phyloP scores from a whole-genome alignment of 2,329 filamentous ascomycete species.

The Fusarium torreyae region DNA sequence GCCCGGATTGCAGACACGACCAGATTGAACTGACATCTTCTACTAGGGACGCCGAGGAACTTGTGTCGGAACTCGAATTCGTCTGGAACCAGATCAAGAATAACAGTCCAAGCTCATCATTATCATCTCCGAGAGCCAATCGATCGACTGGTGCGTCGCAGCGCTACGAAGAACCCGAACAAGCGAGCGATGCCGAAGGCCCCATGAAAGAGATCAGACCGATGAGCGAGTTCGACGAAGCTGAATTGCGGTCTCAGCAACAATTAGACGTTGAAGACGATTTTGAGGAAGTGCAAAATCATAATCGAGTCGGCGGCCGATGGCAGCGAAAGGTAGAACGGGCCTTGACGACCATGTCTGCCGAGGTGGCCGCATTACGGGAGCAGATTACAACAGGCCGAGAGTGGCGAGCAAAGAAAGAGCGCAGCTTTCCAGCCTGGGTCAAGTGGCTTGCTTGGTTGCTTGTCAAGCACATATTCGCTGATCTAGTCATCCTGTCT shows the following conservation, averaged over 20 bases:
- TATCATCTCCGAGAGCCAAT: constrained; percentile 68
- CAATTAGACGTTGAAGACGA: constrained; percentile 64
- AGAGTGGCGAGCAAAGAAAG: constrained; percentile 77
- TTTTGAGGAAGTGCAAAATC: constrained; percentile 55
- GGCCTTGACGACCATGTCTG: constrained; percentile 89
- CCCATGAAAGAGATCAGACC: constrained; percentile 83
- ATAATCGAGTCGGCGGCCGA: constrained; percentile 61
- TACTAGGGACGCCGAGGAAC: constrained; percentile 81
- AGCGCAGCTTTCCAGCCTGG: constrained; percentile 78
- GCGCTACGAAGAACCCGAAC: constrained; percentile 64
- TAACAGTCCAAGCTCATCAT: constrained; percentile 78
- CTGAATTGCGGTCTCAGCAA: constrained; percentile 68
- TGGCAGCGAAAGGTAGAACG: constrained; percentile 90
- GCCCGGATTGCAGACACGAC: background rate
- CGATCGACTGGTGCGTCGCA: constrained; percentile 53
- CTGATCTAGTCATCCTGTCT: constrained; percentile 77
- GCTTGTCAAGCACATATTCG: constrained; percentile 78
- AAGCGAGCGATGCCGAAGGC: constrained; percentile 64
- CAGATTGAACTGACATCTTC: constrained; percentile 38
- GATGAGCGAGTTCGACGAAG: constrained; percentile 86
- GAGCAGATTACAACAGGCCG: constrained; percentile 89
- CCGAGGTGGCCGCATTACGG: constrained; percentile 90
- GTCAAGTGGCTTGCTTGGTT: constrained; percentile 79
- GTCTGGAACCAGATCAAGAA: constrained; percentile 99
- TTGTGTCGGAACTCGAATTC: constrained; percentile 96